Evolutionary conservation across 129 eudicot species (phyloP).

Genomic region (Pittosporum tobira): DNA sequence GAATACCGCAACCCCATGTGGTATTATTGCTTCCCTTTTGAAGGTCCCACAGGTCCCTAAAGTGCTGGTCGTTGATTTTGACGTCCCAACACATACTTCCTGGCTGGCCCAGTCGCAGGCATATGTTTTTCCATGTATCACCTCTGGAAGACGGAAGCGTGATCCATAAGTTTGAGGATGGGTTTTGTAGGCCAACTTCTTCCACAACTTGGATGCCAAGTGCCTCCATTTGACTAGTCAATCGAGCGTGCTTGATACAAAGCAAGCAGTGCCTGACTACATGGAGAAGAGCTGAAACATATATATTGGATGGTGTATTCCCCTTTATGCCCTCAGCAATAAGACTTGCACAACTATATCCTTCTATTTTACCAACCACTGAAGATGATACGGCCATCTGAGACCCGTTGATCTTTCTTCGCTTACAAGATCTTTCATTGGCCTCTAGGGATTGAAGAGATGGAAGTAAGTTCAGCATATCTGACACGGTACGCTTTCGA

Average conservation of each 20-base stretch:
- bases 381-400: conserved; percentile 20
- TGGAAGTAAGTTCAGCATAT: conserved; percentile 64
- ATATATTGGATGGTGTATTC: conserved; percentile 61
- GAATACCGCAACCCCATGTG: conserved; percentile 83
- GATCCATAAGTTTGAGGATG: conserved; percentile 85
- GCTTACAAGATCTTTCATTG: conserved; percentile 42
- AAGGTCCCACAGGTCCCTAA: conserved; percentile 89
- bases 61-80: conserved; percentile 78
- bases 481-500: conserved; percentile 66
- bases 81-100: conserved; percentile 99
- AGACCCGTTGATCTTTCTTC: conserved; percentile 36
- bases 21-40: conserved; percentile 68
- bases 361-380: conserved; percentile 26
- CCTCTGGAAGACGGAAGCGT: conserved; percentile 72
- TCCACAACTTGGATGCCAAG: conserved; percentile 85
- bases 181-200: conserved; percentile 75
- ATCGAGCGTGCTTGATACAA: conserved; percentile 83
- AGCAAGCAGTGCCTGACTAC: conserved; percentile 89
- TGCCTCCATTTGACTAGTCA: conserved; percentile 95
- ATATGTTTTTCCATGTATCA: conserved; percentile 75
- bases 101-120: conserved; percentile 78
- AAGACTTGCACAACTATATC: conserved; percentile 59
- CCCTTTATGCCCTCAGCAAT: conserved; percentile 86
- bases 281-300: conserved; percentile 75
- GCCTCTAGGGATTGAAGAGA: conserved; percentile 39